Base-by-base conservation (phyloP, 23 red algal species). In the Gracilariopsis chorda region DNA sequence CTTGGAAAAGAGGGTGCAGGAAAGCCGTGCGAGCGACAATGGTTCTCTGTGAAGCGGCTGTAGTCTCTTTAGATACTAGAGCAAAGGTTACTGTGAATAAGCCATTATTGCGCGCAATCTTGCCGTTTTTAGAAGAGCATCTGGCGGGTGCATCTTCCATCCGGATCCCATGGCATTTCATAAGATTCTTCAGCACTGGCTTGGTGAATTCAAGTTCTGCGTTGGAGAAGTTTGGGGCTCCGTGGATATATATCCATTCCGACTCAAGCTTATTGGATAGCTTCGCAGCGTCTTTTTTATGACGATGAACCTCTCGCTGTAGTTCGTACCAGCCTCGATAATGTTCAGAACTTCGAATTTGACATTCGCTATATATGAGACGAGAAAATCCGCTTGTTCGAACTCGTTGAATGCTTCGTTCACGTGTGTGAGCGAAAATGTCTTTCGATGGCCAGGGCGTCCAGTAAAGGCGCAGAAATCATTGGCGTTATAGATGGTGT, bases 331-430 rank as follows among this genome's bases (percentile, higher is more conserved):
- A 29, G 43, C 56, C n/a, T 69, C 57, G 2, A 59, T 52, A 20
- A 68, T 86, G 21, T 86, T 69, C 4, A 68, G n/a, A 46, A 71
- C 56, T 46, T 43, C 33, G 7, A 42, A 48, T 40, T 68, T 86
- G 32, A 28, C 59, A 12, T 70, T 20, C 1, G 3, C 21, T 14
- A 86, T 65, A 19, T 47, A 86, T 35, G 49, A 39, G 2, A 42
- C 16, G 17, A 68, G 20, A 41, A 86, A 86, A 44, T 86, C 53
- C 9, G 30, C 56, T 51, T 86, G 81, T 86, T 69, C 19, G 19
- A 36, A 24, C 48, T 86, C 34, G 41, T 86, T 43, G 44, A 86
- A 86, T 52, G 30, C 57, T 33, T 69, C 81, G 36, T 86, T 86
- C 6, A 86, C 32, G 20, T 86, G 57, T 2, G 35, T 86, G 21